Evolutionary conservation across 768 basidiomycete genomes (phyloP).

Genomic region (Mycena filopes): DNA sequence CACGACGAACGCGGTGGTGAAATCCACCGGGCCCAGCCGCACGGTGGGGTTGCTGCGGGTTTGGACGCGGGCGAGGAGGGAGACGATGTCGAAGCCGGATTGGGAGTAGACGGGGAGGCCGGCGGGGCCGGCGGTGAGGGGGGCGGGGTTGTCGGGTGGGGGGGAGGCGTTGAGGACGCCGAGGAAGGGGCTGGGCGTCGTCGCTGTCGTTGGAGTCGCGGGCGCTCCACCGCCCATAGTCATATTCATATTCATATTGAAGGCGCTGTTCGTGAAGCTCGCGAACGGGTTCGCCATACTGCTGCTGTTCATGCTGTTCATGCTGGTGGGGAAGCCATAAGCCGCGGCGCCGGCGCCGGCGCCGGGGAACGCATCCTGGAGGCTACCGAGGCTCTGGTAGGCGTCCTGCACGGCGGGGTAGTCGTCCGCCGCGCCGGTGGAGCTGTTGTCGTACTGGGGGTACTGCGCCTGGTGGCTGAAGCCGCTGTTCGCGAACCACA

Average conservation of each 20-base stretch:
- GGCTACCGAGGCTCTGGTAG: not conserved
- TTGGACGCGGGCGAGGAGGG: constrained; percentile 82
- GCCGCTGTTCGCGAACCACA: constrained; percentile 65
- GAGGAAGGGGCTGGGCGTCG: not conserved
- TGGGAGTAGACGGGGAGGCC: constrained; percentile 82
- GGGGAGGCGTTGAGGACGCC: constrained; percentile 5
- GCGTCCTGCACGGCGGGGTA: constrained; percentile 17
- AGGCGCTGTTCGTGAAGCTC: too few relatives aligned
- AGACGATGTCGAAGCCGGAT: constrained; percentile 91
- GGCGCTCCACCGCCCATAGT: too few relatives aligned
- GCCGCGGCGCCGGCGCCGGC: too few relatives aligned
- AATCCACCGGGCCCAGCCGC: constrained; percentile 89
- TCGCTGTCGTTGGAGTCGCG: too few relatives aligned
- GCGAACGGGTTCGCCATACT: too few relatives aligned
- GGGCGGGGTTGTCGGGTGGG: constrained; percentile 3
- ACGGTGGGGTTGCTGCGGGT: constrained; percentile 79
- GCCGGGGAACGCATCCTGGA: constrained; percentile 8
- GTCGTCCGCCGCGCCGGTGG: not conserved
- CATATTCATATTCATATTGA: too few relatives aligned
- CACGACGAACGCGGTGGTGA: constrained; percentile 92
- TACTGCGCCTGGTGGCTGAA: constrained; percentile 39
- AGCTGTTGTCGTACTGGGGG: too few relatives aligned
- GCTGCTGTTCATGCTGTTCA: too few relatives aligned
- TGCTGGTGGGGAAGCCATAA: too few relatives aligned
- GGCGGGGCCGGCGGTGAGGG: constrained; percentile 42